Conservation (phyloP, 495 filamentous ascomycete species). For the Hypoxylon subgilvum region DNA sequence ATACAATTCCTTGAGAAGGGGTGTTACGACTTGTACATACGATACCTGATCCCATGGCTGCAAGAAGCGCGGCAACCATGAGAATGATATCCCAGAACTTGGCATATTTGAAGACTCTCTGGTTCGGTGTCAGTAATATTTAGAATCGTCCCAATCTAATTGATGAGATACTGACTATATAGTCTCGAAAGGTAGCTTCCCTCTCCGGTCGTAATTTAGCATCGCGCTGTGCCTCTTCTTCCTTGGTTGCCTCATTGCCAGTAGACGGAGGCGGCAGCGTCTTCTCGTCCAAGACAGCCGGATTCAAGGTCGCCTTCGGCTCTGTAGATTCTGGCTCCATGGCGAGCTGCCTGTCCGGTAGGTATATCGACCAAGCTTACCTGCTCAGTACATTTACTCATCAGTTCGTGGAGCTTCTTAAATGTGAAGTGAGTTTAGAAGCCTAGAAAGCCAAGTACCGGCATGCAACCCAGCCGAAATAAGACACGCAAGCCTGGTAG, state of each 20-base stretch:
- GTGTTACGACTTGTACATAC: constrained; percentile 24
- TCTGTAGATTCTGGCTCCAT: constrained; percentile 24
- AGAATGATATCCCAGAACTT: constrained; percentile 49
- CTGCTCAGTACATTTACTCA: not conserved
- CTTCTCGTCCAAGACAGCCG: constrained; percentile 15
- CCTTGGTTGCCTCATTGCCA: constrained; percentile 8
- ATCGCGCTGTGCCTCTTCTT: constrained; percentile 38
- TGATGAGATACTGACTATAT: constrained; percentile 34
- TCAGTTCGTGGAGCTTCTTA: constrained; percentile 1
- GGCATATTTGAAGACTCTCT: constrained; percentile 54
- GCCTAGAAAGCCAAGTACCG: constrained; percentile 5
- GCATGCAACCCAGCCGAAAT: constrained; percentile 6
- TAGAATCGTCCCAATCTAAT: not conserved
- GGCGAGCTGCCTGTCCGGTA: not conserved
- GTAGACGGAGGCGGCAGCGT: constrained; percentile 6
- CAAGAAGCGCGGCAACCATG: constrained; percentile 43
- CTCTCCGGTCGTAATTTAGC: constrained; percentile 48
- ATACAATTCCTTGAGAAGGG: not conserved
- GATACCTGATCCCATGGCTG: constrained; percentile 37
- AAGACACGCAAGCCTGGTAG: constrained; percentile 22
- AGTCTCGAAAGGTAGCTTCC: constrained; percentile 51
- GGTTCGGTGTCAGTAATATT: constrained; percentile 16
- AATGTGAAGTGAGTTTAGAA: not conserved
- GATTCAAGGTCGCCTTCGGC: constrained; percentile 12
- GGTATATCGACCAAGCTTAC: constrained; percentile 1